Evolutionary conservation across 1,284 basidiomycete genomes (phyloP).

Genomic region (Malassezia equina): DNA sequence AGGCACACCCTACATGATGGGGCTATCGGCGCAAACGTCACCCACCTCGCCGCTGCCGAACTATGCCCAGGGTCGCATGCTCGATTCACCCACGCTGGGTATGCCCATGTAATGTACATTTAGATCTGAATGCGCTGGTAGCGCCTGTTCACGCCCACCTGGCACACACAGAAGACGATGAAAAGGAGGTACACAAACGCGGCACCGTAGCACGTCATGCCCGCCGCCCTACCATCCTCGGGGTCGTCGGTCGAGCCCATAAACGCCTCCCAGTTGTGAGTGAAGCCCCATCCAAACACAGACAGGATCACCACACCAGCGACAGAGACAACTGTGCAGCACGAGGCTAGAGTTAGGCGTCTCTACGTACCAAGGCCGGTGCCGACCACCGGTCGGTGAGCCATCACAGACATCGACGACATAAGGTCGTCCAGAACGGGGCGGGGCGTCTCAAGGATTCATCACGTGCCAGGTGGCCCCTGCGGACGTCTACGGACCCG

Average conservation of each 20-base stretch:
- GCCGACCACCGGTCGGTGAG: conserved; percentile 29
- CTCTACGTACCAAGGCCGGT: conserved; percentile 26
- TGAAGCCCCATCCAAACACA: conserved; percentile 41
- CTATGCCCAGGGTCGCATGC: neutral
- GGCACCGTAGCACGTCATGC: conserved; percentile 51
- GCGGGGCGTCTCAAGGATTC: neutral
- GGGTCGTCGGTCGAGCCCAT: conserved; percentile 52
- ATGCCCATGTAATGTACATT: neutral
- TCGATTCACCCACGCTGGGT: conserved; percentile 1
- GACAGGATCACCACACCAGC: conserved; percentile 54
- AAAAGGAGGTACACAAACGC: conserved; percentile 53
- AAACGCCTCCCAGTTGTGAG: conserved; percentile 50
- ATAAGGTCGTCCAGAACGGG: neutral
- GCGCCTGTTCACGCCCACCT: conserved; percentile 44
- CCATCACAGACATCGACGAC: conserved; percentile 15
- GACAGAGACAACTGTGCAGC: conserved; percentile 53
- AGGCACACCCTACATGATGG: neutral
- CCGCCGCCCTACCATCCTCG: conserved; percentile 50
- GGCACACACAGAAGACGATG: conserved; percentile 53
- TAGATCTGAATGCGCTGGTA: conserved; percentile 39
- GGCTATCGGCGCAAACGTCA: neutral
- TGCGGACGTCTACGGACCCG: neutral
- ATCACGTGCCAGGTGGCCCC: neutral
- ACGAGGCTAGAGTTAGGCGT: conserved; percentile 48
- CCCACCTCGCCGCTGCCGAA: conserved; percentile 1